Conservation (phyloP, 2,329 filamentous ascomycete genomes). For the Ophiocordyceps camponoti-saundersi region DNA sequence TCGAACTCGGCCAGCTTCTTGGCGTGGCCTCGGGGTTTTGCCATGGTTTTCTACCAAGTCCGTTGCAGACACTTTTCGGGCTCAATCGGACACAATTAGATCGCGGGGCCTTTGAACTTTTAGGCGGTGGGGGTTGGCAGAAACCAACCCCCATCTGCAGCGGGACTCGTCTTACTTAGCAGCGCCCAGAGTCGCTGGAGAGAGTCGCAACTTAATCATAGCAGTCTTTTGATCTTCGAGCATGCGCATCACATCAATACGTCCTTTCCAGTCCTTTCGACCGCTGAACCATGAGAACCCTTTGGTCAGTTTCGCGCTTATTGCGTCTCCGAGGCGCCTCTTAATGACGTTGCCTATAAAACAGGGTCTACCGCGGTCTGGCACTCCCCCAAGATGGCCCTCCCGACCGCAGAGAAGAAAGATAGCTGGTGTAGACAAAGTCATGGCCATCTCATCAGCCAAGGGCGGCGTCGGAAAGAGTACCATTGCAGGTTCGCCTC, state of each 20-base stretch:
- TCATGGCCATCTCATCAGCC: constrained; percentile 93
- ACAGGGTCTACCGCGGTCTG: constrained; percentile 72
- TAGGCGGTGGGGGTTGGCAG: constrained; percentile 32
- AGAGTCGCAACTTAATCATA: not conserved
- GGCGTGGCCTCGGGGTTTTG: constrained; percentile 32
- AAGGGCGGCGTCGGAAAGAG: constrained; percentile 98
- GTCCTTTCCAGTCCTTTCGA: constrained; percentile 16
- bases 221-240: not conserved
- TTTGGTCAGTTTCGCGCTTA: constrained; percentile 36
- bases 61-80: too few relatives aligned
- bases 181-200: too few relatives aligned
- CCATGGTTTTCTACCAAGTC: constrained; percentile 22
- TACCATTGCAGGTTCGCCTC: constrained; percentile 57
- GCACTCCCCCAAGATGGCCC: constrained; percentile 36
- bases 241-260: constrained; percentile 20
- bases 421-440: constrained; percentile 72
- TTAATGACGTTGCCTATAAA: not conserved
- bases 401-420: constrained; percentile 66
- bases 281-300: constrained; percentile 63
- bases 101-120: constrained; percentile 20
- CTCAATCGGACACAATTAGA: too few relatives aligned
- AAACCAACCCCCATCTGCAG: constrained; percentile 8
- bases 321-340: not conserved
- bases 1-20: constrained; percentile 46
- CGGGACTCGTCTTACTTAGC: not conserved